These are phyloP conservation scores for Filosporella fistucella DNA, from an alignment of 495 filamentous ascomycete genomes.

Conservation along the genomic window DNA sequence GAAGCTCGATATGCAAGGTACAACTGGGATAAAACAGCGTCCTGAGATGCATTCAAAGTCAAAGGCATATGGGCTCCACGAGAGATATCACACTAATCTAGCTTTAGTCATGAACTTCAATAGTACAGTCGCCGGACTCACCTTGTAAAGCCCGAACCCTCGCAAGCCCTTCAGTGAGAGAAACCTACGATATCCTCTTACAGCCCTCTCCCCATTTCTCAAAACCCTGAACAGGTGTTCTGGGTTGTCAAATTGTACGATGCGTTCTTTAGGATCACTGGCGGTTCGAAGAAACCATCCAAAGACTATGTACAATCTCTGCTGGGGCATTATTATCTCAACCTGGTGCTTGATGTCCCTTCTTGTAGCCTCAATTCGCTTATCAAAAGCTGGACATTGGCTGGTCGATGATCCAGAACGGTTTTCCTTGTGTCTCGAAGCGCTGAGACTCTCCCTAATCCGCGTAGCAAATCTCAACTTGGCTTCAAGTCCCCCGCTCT, in stretches of 20 bases:
- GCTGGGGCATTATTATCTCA: constrained; percentile 12
- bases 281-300: constrained; percentile 15
- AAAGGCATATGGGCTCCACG: constrained; percentile 20
- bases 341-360: constrained; percentile 16
- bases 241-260: constrained; percentile 8
- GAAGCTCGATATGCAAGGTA: constrained; percentile 19
- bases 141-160: constrained; percentile 21
- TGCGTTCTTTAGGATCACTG: constrained; percentile 14
- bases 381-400: constrained; percentile 9
- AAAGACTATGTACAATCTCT: constrained; percentile 14
- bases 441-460: background rate
- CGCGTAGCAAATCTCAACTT: background rate
- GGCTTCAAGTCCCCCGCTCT: too few relatives aligned
- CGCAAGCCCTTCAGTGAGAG: constrained; percentile 13
- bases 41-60: constrained; percentile 14
- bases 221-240: constrained; percentile 14
- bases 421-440: background rate
- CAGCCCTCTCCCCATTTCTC: constrained; percentile 11
- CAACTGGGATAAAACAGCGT: constrained; percentile 14
- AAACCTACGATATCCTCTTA: constrained; percentile 11
- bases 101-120: too few relatives aligned
- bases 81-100: constrained; percentile 17
- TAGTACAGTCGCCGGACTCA: background rate
- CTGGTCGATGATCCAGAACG: background rate
- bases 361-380: constrained; percentile 12